Base-by-base conservation (phyloP, 345 rosid species). In the Laguncularia racemosa region DNA sequence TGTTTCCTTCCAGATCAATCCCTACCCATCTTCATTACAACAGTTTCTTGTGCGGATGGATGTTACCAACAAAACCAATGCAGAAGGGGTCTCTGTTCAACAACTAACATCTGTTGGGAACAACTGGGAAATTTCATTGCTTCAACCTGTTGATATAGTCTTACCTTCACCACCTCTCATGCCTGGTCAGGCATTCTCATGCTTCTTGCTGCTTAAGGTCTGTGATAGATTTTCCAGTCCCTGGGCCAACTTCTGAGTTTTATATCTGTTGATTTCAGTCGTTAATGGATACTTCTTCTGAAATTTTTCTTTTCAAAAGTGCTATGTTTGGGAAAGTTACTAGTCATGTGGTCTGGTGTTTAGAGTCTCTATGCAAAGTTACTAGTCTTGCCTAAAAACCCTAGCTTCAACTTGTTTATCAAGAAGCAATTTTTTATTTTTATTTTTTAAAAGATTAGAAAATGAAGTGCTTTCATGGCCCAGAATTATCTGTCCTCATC, bases 1-100 rank as follows among this genome's bases (percentile, higher is more conserved):
- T 67, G 83, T 83, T 55, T 79, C 95, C 16, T 84, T 81, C 58
- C 78, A 80, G 73, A 79, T 90, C 65, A 84, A 83, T 72, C 89
- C 96, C 48, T 84, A 74, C 59, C 92, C 95, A 56, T 89, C 84
- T 67, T 81, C 77, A 58, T 81, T 82, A 85, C 80, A 75, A 60
- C 88, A 87, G 71, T 89, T 66, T 73, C 90, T 85, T 60, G 89
- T 89, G 80, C 90, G 78, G 59, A 79, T 93, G 92, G 89, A 83
- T 72, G 76, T 93, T 40, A 68, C 79, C 66, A 93, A 89, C 82
- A 76, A 70, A 81, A 80, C 95, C n/a, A 78, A 61, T 57, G 71
- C 84, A 4, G 91, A 82, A 53, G 69, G 72, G 77, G 87, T 89
- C 81, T 84, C 81, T 76, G 68, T 93, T 67, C 75, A 67, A 58